These are phyloP conservation scores for Logfia minima DNA, from an alignment of 129 eudicot genomes.

Conservation along the genomic window DNA sequence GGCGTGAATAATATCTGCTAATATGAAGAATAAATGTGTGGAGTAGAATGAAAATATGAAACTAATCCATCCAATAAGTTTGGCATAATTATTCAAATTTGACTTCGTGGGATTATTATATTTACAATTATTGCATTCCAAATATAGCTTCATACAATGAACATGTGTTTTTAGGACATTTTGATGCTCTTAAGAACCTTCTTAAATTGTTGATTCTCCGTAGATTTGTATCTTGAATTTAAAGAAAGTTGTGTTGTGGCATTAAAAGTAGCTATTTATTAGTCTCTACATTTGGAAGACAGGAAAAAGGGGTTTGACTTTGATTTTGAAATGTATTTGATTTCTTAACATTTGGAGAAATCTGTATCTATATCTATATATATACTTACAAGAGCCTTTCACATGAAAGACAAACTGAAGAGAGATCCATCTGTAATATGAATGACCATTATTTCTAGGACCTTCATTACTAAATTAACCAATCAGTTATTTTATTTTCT, in stretches of 20 bases:
- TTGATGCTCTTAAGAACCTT: neutral
- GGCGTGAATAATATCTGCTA: neutral
- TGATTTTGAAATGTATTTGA: neutral
- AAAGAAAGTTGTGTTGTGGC: too few relatives aligned
- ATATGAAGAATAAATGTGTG: neutral
- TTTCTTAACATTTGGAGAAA: neutral
- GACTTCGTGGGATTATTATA: constrained; percentile 1
- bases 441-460: neutral
- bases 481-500: neutral
- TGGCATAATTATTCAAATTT: neutral
- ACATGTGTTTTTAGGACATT: neutral
- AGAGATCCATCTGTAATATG: neutral
- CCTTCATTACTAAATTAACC: neutral
- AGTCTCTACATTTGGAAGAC: neutral
- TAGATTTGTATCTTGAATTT: neutral
- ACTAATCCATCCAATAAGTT: neutral
- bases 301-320: neutral
- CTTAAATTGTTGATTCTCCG: neutral
- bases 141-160: neutral
- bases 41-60: neutral
- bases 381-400: neutral
- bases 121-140: neutral
- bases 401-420: neutral
- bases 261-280: neutral
- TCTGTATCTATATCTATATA: neutral